Evolutionary conservation across 495 filamentous ascomycete species (phyloP).

Genomic region (Parathielavia appendiculata): DNA sequence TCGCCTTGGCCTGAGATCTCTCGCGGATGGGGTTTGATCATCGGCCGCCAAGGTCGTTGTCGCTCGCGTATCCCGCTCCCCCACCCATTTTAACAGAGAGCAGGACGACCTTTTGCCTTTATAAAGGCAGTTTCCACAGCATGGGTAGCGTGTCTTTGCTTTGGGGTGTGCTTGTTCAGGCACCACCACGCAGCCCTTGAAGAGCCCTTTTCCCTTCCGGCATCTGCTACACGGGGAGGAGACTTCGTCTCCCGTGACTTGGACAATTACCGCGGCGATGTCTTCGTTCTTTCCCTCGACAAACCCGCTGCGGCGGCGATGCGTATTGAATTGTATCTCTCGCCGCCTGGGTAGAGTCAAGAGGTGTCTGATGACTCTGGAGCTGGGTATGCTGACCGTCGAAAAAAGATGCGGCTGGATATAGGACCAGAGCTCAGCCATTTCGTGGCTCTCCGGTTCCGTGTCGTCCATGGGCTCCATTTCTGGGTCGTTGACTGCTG

Average conservation of each 20-base stretch:
- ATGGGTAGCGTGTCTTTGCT: slow-evolving; percentile 14
- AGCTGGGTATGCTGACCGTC: not conserved
- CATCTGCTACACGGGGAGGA: slow-evolving; percentile 17
- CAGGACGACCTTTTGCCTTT: slow-evolving; percentile 16
- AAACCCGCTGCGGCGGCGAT: slow-evolving; percentile 5
- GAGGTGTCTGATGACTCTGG: not conserved
- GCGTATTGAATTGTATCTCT: slow-evolving; percentile 18
- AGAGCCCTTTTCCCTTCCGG: slow-evolving; percentile 15
- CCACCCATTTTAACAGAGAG: not conserved
- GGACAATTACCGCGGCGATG: slow-evolving; percentile 29
- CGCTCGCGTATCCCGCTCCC: not conserved
- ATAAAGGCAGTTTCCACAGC: slow-evolving; percentile 25
- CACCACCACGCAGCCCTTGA: slow-evolving; percentile 16
- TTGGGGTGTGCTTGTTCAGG: not conserved
- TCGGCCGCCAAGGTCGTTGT: too few species aligned
- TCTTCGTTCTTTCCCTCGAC: slow-evolving; percentile 19
- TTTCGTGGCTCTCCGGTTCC: not conserved
- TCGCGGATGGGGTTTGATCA: too few species aligned
- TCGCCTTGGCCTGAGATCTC: too few species aligned
- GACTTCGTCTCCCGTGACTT: slow-evolving; percentile 23
- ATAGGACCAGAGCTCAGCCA: not conserved
- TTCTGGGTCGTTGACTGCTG: not conserved
- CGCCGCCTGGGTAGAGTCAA: slow-evolving; percentile 16
- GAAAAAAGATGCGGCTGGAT: not conserved
- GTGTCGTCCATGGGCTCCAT: not conserved